Base-by-base conservation (phyloP, 2,329 filamentous ascomycete species). In the Penicillium corylophilum region DNA sequence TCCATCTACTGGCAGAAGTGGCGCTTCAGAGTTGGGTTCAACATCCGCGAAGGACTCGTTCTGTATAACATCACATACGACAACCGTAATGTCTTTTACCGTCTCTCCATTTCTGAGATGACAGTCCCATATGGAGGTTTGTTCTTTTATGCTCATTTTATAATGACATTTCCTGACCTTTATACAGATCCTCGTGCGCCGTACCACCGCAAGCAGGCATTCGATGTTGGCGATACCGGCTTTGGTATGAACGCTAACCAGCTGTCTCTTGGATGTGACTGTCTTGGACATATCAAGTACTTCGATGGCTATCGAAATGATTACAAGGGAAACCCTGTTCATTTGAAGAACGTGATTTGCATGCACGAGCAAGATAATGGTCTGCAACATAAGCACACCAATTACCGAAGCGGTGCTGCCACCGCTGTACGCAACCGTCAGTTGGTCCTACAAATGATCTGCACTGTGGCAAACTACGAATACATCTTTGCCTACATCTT, bases 401-500 rank as follows among this genome's bases (percentile, higher is more conserved):
- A 89, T 68, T 86, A 87, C 71, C 77, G 86, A 9, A 87, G 84
- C 5, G 81, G 80, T 0, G 76, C 83, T 9, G 84, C 85, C 2
- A 84, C 82, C 0, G 78, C 87, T 4, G 80, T 81, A 16, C 80
- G 86, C 18, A 83, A 81, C 56, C 77, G 86, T 23, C 84, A 88
- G 64, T 71, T 88, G 4, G 84, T 88, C 1, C 66, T 89, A 5
- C 86, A 88, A 64, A 82, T 81, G 61, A 88, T 88, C 66, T 86
- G 87, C 70, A 88, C 85, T 0, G 83, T 88, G 4, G 79, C 83
- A 10, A 89, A 89, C 71, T 89, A 88, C 69, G 86, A 88, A 64
- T 89, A 89, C 64, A 87, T 89, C 60, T 77, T 89, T 33, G 84
- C 85, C 2, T 89, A 85, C 70, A 81, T 85, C 46, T 87, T 89